Base-by-base conservation (phyloP, 2,329 filamentous ascomycete genomes). In the Simplicillium sp. region DNA sequence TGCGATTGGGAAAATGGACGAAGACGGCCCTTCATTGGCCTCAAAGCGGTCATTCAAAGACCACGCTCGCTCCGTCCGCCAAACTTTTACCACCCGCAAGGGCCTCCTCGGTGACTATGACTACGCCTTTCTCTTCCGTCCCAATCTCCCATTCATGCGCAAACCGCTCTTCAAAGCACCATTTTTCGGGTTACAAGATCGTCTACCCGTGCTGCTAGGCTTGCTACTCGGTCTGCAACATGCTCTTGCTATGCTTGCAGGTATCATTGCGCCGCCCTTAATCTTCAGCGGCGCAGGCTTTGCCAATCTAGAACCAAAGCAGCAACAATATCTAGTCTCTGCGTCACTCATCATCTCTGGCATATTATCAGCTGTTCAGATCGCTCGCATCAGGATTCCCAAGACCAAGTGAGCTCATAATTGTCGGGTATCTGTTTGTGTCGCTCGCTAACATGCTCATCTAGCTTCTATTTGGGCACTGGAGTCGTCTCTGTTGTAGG, bases 71-170 rank as follows among this genome's bases (percentile, higher is more conserved):
- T 51, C 51, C 16, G 31, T 59, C 15, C 46, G 44, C 28, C 64
- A 61, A 44, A 62, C 65, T 6, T 70, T 77, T 47, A 61, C 70
- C 40, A 78, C 74, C 36, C 80, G 68, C 46, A 73, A 88, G 2
- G 89, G 89, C 11, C 71, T 95, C 18, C 61, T 96, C 42, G 89
- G 89, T 47, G 72, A 80, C 52, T 96, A 96, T 61, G 84, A 96
- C 70, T 96, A 96, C 72, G 84, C 60, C 29, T 92, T 88, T 54
- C 79, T 96, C 33, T 94, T 96, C 70, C 78, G 68, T 16, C 85
- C 78, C 2, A 88, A 85, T 50, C 62, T 95, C 16, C 89, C 89
- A 0, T 95, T 95, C 60, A 80, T 92, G 70, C 53, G 65, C 5
- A 58, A 59, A 29, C 61, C 65, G 47, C 43, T 49, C 31, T 34